Conservation (phyloP, 352 stramenopile species). For the Phytophthora capsici region DNA sequence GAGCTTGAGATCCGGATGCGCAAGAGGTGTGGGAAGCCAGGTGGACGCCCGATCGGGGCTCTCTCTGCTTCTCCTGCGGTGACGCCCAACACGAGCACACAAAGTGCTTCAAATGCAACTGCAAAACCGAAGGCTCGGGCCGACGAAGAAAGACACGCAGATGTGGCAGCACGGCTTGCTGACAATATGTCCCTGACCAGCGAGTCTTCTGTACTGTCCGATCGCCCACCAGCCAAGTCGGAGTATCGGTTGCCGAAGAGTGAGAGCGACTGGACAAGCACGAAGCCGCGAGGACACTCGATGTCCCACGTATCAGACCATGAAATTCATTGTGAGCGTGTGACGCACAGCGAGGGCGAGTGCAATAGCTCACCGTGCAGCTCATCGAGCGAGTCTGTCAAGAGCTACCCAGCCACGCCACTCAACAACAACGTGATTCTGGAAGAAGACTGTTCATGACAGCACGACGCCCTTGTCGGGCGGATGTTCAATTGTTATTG, state of each 20-base stretch:
- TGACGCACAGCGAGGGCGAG: constrained; percentile 53
- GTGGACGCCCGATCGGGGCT: constrained; percentile 5
- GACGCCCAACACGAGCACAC: background rate
- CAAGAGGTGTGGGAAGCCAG: constrained; percentile 46
- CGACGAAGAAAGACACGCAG: constrained; percentile 37
- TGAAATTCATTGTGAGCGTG: constrained; percentile 31
- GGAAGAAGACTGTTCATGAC: constrained; percentile 40
- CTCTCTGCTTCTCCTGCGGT: background rate
- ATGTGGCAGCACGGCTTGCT: constrained; percentile 38
- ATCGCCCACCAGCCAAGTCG: constrained; percentile 22
- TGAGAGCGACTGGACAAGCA: constrained; percentile 46
- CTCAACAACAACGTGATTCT: constrained; percentile 32
- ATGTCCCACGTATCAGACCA: constrained; percentile 50
- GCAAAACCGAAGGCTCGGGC: constrained; percentile 1
- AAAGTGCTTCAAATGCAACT: constrained; percentile 5
- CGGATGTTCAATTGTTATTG: constrained; percentile 32
- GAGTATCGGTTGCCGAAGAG: constrained; percentile 38
- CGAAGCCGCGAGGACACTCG: constrained; percentile 52
- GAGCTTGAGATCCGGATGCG: constrained; percentile 77
- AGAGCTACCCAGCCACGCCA: constrained; percentile 27
- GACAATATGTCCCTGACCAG: constrained; percentile 39
- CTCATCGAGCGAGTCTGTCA: constrained; percentile 30
- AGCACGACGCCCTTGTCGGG: constrained; percentile 21
- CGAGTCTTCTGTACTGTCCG: constrained; percentile 21
- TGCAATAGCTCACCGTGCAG: constrained; percentile 51